Evolutionary conservation across 805 yeast species (phyloP).

Genomic region (Ascoidea tarda): DNA sequence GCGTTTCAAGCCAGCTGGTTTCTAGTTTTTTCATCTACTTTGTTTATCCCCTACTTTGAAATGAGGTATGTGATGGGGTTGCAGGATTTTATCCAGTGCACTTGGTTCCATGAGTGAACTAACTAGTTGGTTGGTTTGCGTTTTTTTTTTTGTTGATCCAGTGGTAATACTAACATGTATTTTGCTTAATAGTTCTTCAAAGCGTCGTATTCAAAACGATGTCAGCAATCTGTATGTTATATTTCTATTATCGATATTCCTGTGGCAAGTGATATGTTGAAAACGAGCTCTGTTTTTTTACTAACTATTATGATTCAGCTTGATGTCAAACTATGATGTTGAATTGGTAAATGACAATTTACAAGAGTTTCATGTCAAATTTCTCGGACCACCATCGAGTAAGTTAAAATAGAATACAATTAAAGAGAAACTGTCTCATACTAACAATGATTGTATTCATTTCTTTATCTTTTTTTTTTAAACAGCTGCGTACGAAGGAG

Average conservation of each 20-base stretch:
- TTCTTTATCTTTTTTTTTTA: background rate
- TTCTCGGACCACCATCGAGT: slow-evolving; percentile 71
- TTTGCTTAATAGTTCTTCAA: slow-evolving; percentile 34
- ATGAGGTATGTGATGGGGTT: no score
- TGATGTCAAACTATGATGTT: slow-evolving; percentile 91
- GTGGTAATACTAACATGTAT: background rate
- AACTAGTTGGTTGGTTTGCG: no score
- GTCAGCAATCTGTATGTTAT: slow-evolving; percentile 75
- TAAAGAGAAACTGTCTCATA: background rate
- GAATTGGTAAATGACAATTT: slow-evolving; percentile 66
- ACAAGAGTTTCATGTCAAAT: slow-evolving; percentile 78
- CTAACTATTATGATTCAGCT: slow-evolving; percentile 18
- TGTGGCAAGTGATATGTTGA: background rate
- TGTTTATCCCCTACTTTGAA: no score
- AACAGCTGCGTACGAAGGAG: slow-evolving; percentile 72
- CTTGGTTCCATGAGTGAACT: no score
- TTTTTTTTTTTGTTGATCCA: no score
- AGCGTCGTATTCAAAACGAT: slow-evolving; percentile 81
- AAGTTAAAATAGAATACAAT: slow-evolving; percentile 10
- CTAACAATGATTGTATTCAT: background rate
- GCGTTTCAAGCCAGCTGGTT: no score
- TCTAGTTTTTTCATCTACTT: no score
- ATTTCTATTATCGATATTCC: background rate
- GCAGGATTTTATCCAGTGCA: no score
- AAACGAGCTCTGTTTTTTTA: background rate